Percentiles rank a stretch among this genome's conserved stretches.
Evolutionary conservation across 2,329 filamentous ascomycete species (phyloP).

Genomic region (Colletotrichum spaethianum): DNA sequence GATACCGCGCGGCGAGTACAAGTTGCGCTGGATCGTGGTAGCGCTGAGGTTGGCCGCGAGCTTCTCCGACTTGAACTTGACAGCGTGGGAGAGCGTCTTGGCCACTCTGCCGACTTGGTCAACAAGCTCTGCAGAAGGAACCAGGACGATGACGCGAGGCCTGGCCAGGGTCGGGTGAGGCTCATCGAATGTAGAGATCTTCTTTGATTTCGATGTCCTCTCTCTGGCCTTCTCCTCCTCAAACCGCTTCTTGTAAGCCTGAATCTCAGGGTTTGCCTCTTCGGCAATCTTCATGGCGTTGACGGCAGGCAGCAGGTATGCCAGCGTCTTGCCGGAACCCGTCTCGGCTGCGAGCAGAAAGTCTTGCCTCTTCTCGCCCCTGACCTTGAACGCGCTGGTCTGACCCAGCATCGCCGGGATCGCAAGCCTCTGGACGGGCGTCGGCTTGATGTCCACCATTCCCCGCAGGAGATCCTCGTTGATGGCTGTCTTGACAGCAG

Average conservation of each 20-base stretch:
- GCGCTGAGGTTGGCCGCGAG: slow-evolving; percentile 84
- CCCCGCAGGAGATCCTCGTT: slow-evolving; percentile 80
- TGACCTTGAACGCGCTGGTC: slow-evolving; percentile 54
- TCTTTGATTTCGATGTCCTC: slow-evolving; percentile 65
- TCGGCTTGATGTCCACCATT: slow-evolving; percentile 83
- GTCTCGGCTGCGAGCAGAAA: slow-evolving; percentile 96
- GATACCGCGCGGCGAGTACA: slow-evolving; percentile 86
- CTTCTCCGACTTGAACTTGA: slow-evolving; percentile 88
- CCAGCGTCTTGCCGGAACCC: slow-evolving; percentile 95
- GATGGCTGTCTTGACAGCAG: slow-evolving; percentile 79
- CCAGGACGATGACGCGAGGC: slow-evolving; percentile 86
- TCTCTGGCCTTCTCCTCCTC: slow-evolving; percentile 72
- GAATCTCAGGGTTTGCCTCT: slow-evolving; percentile 69
- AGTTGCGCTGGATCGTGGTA: slow-evolving; percentile 84
- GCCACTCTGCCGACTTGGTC: slow-evolving; percentile 86
- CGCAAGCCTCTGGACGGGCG: slow-evolving; percentile 89
- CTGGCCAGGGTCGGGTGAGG: slow-evolving; percentile 82
- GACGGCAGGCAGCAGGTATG: slow-evolving; percentile 88
- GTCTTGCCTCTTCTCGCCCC: slow-evolving; percentile 56
- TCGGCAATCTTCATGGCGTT: slow-evolving; percentile 88
- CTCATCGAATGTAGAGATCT: slow-evolving; percentile 74
- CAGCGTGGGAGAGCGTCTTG: slow-evolving; percentile 85
- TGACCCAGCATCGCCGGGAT: slow-evolving; percentile 84
- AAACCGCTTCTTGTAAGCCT: slow-evolving; percentile 69
- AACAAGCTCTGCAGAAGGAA: slow-evolving; percentile 94